Evolutionary conservation across 106 monocot species (phyloP), one percentile per base, ranked within the genome.

Genomic region (Dendrobium chrysotoxum): DNA sequence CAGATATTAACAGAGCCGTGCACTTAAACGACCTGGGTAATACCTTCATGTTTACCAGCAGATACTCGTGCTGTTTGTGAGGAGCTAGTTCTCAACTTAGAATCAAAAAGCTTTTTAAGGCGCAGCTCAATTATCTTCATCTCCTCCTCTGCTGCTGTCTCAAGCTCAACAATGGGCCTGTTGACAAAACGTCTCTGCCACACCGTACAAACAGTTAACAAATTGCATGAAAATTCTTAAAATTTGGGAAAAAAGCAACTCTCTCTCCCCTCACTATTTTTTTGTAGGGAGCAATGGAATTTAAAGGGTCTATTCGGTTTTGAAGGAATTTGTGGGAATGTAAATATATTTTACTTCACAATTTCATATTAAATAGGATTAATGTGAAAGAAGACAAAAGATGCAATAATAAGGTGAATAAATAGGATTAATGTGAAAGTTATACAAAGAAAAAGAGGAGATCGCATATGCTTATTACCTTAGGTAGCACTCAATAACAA

Each of bases 91-190:
- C 80, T 44, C 28, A 75, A 53, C 41, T 80, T 83, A 72, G 84
- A 78, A 54, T 83, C 44, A 64, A 96, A 93, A 82, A 96, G 91
- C 77, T 82, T 91, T 10, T 83, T 82, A 76, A 96, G 83, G 6
- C 93, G 88, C 53, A 96, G 65, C 73, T 96, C 93, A 65, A 87
- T 87, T 42, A 93, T 87, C 81, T 96, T 96, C 89, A 96, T 86
- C 67, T 96, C 89, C 83, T 96, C 96, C 50, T 84, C 83, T 71
- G 93, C 89, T 68, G 93, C 96, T 61, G 55, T 70, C 79, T 91
- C 96, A 80, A 96, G 87, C 58, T 96, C 96, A 72, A 93, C 84
- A 25, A 96, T 91, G 25, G 93, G 96, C 74, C 93, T 86, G 82
- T 91, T 93, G 31, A 40, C 21, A 68, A 85, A 96, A 13, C 96